A percentile compares a stretch with the other conserved stretches of the same genome.
Conservation (phyloP, 169 alveolate genomes). For the Cryptosporidium bovis region DNA sequence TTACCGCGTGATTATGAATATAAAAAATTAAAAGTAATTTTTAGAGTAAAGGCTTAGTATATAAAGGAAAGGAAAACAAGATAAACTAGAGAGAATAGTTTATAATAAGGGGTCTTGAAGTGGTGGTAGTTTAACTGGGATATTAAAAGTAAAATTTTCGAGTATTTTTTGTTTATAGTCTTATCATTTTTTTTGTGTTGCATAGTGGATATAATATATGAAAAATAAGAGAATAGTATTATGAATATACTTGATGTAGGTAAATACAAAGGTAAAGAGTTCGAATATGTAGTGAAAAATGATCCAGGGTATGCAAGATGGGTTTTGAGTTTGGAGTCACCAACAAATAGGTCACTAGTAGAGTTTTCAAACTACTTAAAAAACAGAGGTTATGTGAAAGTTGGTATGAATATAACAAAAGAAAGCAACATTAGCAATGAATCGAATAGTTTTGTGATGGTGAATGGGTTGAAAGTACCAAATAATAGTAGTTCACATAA, state of each 20-base stretch:
- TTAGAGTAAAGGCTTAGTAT: too few relatives aligned
- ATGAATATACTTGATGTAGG: constrained; percentile 72
- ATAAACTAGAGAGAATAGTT: too few relatives aligned
- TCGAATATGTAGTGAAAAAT: constrained; percentile 52
- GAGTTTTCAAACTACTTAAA: constrained; percentile 53
- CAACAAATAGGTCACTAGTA: constrained; percentile 42
- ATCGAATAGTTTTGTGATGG: too few relatives aligned
- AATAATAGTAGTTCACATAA: background rate
- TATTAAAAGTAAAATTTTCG: too few relatives aligned
- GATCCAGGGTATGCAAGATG: constrained; percentile 74
- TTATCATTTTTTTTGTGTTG: background rate
- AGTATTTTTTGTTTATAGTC: too few relatives aligned
- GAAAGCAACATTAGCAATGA: background rate
- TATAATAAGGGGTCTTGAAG: too few relatives aligned
- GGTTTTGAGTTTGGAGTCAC: constrained; percentile 61
- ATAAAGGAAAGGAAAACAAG: too few relatives aligned
- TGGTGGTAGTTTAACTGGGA: too few relatives aligned
- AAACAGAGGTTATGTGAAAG: constrained; percentile 5
- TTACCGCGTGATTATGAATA: too few relatives aligned
- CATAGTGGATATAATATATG: background rate
- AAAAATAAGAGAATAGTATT: background rate
- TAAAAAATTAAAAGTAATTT: too few relatives aligned
- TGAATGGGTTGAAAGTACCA: background rate
- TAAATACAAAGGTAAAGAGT: constrained; percentile 45
- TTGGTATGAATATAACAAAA: background rate